Conservation (phyloP, 176 grass and related monocot species). For the Puya raimondii region DNA sequence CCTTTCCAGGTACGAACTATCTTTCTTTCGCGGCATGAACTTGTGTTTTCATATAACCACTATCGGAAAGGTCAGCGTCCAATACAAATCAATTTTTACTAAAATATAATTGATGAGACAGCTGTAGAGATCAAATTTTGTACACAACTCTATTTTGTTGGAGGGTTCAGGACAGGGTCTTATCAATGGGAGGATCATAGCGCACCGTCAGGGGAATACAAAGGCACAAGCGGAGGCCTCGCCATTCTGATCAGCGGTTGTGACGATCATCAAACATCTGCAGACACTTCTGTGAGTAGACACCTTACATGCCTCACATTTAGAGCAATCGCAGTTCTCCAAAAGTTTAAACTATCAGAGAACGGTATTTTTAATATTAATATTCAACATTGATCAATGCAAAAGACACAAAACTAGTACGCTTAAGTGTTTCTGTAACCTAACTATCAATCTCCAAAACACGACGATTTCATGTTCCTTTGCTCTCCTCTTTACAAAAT, state of each 20-base stretch:
- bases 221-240: slow-evolving; percentile 53
- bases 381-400: too few relatives aligned
- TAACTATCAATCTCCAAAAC: too few relatives aligned
- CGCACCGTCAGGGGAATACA: slow-evolving; percentile 24
- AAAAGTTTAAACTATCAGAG: too few relatives aligned
- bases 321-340: too few relatives aligned
- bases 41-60: neutral
- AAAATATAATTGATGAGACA: neutral
- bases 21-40: neutral
- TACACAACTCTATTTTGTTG: neutral
- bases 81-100: neutral
- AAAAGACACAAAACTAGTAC: too few relatives aligned
- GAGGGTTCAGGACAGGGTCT: slow-evolving; percentile 39
- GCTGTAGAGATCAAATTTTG: neutral
- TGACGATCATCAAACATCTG: slow-evolving; percentile 63
- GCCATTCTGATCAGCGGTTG: slow-evolving; percentile 90
- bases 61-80: neutral
- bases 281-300: slow-evolving; percentile 45
- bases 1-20: slow-evolving; percentile 38
- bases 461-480: too few relatives aligned
- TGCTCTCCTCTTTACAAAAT: too few relatives aligned
- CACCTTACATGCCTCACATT: neutral
- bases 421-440: too few relatives aligned
- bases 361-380: too few relatives aligned
- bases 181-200: slow-evolving; percentile 74